A percentile compares a stretch with the other conserved stretches of the same genome.
Conservation (phyloP, 768 basidiomycete species). For the Lanmaoa rubissima region DNA sequence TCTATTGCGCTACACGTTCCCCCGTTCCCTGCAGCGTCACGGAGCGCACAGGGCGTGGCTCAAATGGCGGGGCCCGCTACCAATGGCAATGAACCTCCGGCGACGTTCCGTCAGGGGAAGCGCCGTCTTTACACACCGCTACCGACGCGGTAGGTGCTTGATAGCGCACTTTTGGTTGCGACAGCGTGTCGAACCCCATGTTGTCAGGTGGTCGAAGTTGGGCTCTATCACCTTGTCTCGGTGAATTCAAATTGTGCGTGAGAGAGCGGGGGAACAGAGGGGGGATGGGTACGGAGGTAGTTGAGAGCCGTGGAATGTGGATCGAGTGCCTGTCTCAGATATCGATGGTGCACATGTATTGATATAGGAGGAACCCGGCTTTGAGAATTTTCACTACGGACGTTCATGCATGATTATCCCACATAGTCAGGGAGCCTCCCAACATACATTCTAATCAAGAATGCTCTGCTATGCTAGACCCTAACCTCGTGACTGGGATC, state of each 20-base stretch:
- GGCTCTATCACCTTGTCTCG: neutral
- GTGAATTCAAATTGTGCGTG: neutral
- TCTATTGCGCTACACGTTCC: neutral
- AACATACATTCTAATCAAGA: neutral
- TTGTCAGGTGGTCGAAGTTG: constrained; percentile 8
- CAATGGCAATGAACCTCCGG: neutral
- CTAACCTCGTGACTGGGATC: no score
- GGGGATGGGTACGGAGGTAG: neutral
- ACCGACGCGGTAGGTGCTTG: neutral
- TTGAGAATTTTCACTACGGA: neutral
- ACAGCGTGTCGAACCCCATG: neutral
- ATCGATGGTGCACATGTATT: neutral
- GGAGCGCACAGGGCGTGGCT: constrained; percentile 6
- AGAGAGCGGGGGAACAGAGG: neutral
- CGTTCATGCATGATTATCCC: no score
- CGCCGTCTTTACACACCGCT: constrained; percentile 16
- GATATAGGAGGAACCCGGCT: neutral
- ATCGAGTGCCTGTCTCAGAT: neutral
- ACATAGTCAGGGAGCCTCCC: neutral
- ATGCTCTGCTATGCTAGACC: neutral
- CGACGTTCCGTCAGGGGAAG: neutral
- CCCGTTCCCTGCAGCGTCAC: no score
- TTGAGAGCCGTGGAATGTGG: neutral
- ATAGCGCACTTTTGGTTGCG: constrained; percentile 15
- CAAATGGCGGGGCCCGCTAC: constrained; percentile 21